Evolutionary conservation across 768 basidiomycete genomes (phyloP).

Genomic region (Kwoniella pini): DNA sequence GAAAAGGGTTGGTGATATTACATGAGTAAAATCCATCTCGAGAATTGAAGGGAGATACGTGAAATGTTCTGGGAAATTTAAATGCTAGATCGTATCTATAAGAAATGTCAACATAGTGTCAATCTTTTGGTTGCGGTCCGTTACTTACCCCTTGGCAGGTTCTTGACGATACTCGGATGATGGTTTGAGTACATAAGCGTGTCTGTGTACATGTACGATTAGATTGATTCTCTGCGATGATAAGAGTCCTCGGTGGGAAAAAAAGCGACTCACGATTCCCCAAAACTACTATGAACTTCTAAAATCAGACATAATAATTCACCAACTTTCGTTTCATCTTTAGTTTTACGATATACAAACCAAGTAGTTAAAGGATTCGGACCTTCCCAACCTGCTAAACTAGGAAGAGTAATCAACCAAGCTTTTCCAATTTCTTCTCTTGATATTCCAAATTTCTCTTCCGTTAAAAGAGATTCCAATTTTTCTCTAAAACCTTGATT

Average conservation of each 20-base stretch:
- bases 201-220: slow-evolving; percentile 12
- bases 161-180: slow-evolving; percentile 13
- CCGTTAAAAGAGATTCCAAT: slow-evolving; percentile 15
- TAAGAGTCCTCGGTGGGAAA: neutral
- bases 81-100: slow-evolving; percentile 61
- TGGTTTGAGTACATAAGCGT: slow-evolving; percentile 31
- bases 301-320: slow-evolving; percentile 57
- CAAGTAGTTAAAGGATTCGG: slow-evolving; percentile 73
- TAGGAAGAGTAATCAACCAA: slow-evolving; percentile 77
- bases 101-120: neutral
- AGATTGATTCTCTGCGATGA: neutral
- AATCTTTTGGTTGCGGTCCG: too few relatives aligned
- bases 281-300: slow-evolving; percentile 77
- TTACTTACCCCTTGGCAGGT: slow-evolving; percentile 17
- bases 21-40: slow-evolving; percentile 67
- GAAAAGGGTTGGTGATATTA: slow-evolving; percentile 60
- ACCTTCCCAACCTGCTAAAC: slow-evolving; percentile 66
- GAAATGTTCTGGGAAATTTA: slow-evolving; percentile 68
- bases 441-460: slow-evolving; percentile 2
- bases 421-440: slow-evolving; percentile 58
- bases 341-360: slow-evolving; percentile 60
- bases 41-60: slow-evolving; percentile 77
- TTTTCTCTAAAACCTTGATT: slow-evolving; percentile 27
- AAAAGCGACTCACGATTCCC: slow-evolving; percentile 59
- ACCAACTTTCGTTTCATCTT: slow-evolving; percentile 1